Conservation (phyloP, 2,329 filamentous ascomycete genomes). For the Aspergillus calidoustus region DNA sequence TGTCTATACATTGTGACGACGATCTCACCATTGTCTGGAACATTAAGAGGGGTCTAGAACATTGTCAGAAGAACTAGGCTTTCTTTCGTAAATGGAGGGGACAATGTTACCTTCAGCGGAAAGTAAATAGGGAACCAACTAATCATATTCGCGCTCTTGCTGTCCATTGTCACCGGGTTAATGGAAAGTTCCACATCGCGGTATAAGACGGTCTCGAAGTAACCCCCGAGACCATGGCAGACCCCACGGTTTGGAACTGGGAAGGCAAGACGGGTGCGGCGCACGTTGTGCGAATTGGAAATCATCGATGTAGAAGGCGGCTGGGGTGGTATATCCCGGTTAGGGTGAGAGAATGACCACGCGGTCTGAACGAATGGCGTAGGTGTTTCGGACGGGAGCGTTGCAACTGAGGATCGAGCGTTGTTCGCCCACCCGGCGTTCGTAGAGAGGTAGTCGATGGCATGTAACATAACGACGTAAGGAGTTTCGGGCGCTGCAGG, state of each 20-base stretch:
- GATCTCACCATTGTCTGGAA: constrained; percentile 82
- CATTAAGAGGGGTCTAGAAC: constrained; percentile 77
- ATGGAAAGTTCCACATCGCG: constrained; percentile 84
- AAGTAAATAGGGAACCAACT: constrained; percentile 99
- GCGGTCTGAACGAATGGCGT: constrained; percentile 48
- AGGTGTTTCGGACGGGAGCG: constrained; percentile 37
- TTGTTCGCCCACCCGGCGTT: constrained; percentile 33
- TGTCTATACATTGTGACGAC: constrained; percentile 95
- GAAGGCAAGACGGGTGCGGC: constrained; percentile 79
- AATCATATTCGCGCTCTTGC: constrained; percentile 96
- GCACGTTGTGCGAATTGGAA: constrained; percentile 87
- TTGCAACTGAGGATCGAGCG: constrained; percentile 33
- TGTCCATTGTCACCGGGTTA: constrained; percentile 86
- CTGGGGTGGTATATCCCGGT: constrained; percentile 42
- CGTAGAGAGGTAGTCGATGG: constrained; percentile 83
- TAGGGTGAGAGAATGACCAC: constrained; percentile 52
- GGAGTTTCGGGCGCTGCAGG: constrained; percentile 82
- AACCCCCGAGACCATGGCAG: constrained; percentile 88
- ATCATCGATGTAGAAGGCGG: constrained; percentile 52
- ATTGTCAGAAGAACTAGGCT: not conserved
- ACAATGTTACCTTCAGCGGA: constrained; percentile 75
- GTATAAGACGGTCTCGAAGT: constrained; percentile 97
- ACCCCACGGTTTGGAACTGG: constrained; percentile 77
- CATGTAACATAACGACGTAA: constrained; percentile 91
- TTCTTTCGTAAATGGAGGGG: not conserved